Percentiles rank a stretch among this genome's conserved stretches.
Evolutionary conservation across 768 basidiomycete genomes (phyloP).

Genomic region (Cyclocybe cylindracea): DNA sequence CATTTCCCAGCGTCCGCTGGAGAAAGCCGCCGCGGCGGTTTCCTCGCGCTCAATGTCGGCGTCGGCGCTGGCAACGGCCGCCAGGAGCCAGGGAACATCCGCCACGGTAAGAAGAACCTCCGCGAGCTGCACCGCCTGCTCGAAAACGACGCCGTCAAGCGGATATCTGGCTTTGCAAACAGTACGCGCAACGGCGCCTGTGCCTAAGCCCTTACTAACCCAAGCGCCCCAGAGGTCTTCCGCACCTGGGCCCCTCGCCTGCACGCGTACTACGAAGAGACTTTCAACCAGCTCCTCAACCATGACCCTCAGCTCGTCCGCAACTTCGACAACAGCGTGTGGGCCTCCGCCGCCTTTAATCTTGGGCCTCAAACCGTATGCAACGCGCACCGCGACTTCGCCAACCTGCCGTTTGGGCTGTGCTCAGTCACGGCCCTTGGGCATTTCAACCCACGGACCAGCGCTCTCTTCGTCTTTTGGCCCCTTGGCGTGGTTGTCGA

Average conservation of each 20-base stretch:
- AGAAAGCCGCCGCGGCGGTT: constrained; percentile 3
- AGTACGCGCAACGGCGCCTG: neutral
- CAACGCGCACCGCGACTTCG: constrained; percentile 1
- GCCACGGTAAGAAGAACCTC: neutral
- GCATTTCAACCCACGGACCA: neutral
- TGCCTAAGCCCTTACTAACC: neutral
- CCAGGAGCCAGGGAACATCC: constrained; percentile 4
- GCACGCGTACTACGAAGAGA: constrained; percentile 1
- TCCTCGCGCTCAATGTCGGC: constrained; percentile 5
- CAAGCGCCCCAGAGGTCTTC: constrained; percentile 2
- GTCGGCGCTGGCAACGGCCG: constrained; percentile 10
- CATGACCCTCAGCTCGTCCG: neutral
- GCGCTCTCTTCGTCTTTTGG: constrained; percentile 6
- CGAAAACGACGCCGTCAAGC: constrained; percentile 1
- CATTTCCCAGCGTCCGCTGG: neutral
- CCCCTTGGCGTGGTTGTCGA: neutral
- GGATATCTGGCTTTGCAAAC: constrained; percentile 10
- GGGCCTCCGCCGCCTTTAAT: constrained; percentile 1
- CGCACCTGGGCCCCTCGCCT: constrained; percentile 5
- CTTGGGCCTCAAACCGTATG: constrained; percentile 3
- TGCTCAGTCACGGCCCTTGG: constrained; percentile 9
- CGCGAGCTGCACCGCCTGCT: neutral
- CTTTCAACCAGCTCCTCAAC: neutral
- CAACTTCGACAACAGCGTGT: constrained; percentile 6
- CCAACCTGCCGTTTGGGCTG: too few relatives aligned